A percentile compares a stretch with the other conserved stretches of the same genome.
Conservation (phyloP, 345 rosid species). For the Murraya paniculata region DNA sequence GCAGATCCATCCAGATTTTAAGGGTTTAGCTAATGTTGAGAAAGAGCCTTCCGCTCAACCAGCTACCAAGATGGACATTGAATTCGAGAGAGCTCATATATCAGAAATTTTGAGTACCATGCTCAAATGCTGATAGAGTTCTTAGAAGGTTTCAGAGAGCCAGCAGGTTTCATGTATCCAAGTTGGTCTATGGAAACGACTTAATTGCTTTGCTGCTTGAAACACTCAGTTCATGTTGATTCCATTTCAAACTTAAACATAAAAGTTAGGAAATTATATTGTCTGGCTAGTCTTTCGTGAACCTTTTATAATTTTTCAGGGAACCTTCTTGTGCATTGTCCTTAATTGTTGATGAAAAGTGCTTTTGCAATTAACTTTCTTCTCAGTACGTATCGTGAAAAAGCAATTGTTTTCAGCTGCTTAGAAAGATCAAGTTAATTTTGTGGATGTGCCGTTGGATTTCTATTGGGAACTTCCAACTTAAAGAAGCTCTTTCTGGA, state of each 20-base stretch:
- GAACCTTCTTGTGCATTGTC: background rate
- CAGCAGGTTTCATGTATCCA: conserved; percentile 91
- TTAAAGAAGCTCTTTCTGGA: background rate
- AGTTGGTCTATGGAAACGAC: conserved; percentile 40
- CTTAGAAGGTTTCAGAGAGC: conserved; percentile 74
- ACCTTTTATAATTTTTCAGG: background rate
- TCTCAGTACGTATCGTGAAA: background rate
- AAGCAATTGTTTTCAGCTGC: background rate
- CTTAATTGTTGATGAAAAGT: background rate
- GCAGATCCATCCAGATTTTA: conserved; percentile 77
- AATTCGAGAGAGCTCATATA: conserved; percentile 93
- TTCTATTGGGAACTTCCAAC: background rate
- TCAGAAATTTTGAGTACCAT: conserved; percentile 85
- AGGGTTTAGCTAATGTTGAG: conserved; percentile 87
- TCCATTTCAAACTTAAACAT: background rate
- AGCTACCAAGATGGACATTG: conserved; percentile 90
- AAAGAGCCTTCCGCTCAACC: conserved; percentile 94
- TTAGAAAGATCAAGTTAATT: background rate
- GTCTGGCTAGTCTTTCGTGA: background rate
- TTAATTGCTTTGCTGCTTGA: background rate
- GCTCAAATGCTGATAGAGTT: conserved; percentile 88
- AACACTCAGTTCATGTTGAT: background rate
- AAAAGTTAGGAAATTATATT: conserved; percentile 1
- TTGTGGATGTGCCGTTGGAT: too few species aligned
- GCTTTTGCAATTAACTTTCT: background rate